These are phyloP conservation scores for Aureobasidium sp. DNA, from an alignment of 2,329 filamentous ascomycete genomes.

Conservation along the genomic window DNA sequence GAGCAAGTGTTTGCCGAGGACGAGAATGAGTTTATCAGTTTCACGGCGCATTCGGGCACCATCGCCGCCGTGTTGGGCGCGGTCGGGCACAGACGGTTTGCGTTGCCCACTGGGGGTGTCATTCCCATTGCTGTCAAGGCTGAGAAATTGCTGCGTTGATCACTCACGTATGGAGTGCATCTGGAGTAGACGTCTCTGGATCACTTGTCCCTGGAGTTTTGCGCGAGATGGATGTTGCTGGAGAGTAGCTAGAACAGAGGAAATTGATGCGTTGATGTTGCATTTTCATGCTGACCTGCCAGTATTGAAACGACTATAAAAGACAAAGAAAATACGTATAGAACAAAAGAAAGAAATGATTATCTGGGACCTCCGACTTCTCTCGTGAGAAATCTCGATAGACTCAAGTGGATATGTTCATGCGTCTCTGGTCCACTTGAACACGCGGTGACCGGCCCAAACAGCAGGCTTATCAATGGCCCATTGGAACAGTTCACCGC, in stretches of 20 bases:
- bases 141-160: constrained; percentile 14
- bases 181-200: background rate
- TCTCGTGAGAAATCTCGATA: no score
- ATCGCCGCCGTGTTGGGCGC: constrained; percentile 48
- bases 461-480: constrained; percentile 23
- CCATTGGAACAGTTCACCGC: constrained; percentile 24
- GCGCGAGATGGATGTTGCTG: no score
- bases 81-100: constrained; percentile 41
- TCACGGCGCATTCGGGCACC: constrained; percentile 54
- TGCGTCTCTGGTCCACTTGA: constrained; percentile 4
- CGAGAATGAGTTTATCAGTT: constrained; percentile 42
- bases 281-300: no score
- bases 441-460: constrained; percentile 19
- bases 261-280: no score
- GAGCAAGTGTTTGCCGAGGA: constrained; percentile 48
- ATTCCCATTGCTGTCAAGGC: constrained; percentile 46
- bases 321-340: no score
- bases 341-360: background rate
- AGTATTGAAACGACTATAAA: no score
- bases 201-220: no score
- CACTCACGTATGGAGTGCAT: background rate
- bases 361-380: no score
- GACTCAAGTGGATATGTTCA: no score
- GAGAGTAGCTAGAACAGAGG: no score
- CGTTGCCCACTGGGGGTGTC: constrained; percentile 43